Evolutionary conservation across 2,329 filamentous ascomycete species (phyloP).

Genomic region (Teratosphaeriaceae sp.): DNA sequence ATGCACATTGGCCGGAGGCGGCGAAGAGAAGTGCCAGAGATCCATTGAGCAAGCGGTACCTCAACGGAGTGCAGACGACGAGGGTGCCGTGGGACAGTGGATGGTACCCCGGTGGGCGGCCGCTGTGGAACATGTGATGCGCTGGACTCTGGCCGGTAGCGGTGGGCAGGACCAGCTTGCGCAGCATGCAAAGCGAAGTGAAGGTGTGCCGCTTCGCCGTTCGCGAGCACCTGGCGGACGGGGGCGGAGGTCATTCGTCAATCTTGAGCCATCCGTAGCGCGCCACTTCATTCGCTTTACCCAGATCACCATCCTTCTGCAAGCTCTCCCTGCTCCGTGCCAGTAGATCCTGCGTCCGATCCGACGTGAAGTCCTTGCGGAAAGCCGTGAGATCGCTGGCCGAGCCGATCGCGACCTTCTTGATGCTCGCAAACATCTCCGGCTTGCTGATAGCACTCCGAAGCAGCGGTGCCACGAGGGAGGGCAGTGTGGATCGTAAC

Average conservation of each 20-base stretch:
- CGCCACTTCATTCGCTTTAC: slow-evolving; percentile 26
- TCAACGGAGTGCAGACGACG: slow-evolving; percentile 15
- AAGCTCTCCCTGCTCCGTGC: slow-evolving; percentile 31
- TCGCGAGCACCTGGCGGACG: too few species aligned
- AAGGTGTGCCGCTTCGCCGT: slow-evolving; percentile 10
- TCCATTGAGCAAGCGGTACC: slow-evolving; percentile 10
- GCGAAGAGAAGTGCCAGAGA: slow-evolving; percentile 7
- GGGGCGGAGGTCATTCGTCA: neutral
- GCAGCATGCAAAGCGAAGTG: too few species aligned
- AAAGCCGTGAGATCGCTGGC: slow-evolving; percentile 33
- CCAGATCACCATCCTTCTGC: slow-evolving; percentile 31
- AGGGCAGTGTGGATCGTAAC: slow-evolving; percentile 37
- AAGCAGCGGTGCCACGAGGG: slow-evolving; percentile 35
- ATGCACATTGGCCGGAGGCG: slow-evolving; percentile 21
- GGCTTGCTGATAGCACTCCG: slow-evolving; percentile 21
- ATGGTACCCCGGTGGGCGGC: slow-evolving; percentile 19
- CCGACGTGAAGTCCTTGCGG: slow-evolving; percentile 31
- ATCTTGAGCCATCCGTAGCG: slow-evolving; percentile 32
- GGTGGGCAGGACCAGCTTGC: slow-evolving; percentile 4
- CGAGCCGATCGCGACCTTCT: slow-evolving; percentile 30
- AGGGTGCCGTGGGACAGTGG: slow-evolving; percentile 10
- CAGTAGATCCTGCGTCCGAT: slow-evolving; percentile 31
- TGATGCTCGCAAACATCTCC: slow-evolving; percentile 33
- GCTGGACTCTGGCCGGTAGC: too few species aligned
- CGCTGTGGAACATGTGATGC: too few species aligned